Percentiles rank a stretch among this genome's conserved stretches.
These are phyloP conservation scores for Lentithecium fluviatile DNA, from an alignment of 495 filamentous ascomycete species.

Conservation along the genomic window DNA sequence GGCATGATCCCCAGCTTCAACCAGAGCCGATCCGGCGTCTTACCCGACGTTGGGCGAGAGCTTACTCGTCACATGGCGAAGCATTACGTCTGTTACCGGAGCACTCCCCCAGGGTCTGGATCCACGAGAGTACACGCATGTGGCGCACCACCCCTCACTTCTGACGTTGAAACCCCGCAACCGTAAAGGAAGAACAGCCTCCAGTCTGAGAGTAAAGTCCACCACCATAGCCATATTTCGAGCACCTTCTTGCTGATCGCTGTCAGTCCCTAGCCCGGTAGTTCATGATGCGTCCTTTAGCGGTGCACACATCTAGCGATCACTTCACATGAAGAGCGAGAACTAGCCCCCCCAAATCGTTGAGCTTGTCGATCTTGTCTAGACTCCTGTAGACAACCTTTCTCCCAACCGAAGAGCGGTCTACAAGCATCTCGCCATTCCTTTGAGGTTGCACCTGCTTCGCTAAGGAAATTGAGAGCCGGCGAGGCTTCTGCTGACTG, in stretches of 20 bases:
- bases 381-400: neutral
- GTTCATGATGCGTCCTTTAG: neutral
- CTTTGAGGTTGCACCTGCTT: neutral
- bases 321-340: neutral
- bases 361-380: conserved; percentile 14
- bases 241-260: too few relatives aligned
- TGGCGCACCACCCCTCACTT: too few relatives aligned
- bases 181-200: too few relatives aligned
- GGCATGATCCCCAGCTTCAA: neutral
- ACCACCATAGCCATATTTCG: too few relatives aligned
- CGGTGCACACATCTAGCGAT: neutral
- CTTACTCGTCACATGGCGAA: neutral
- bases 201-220: too few relatives aligned
- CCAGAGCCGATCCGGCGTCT: conserved; percentile 4
- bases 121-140: too few relatives aligned
- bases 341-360: neutral
- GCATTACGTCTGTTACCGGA: neutral
- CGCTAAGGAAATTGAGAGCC: conserved; percentile 10
- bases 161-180: too few relatives aligned
- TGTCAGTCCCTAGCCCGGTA: neutral
- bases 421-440: neutral
- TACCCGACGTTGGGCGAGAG: conserved; percentile 1
- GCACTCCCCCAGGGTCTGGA: neutral
- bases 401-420: neutral
- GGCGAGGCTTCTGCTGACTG: conserved; percentile 3